phyloP scores from a whole-genome alignment of 2,329 filamentous ascomycete genomes.

The Aspergillus sp. region DNA sequence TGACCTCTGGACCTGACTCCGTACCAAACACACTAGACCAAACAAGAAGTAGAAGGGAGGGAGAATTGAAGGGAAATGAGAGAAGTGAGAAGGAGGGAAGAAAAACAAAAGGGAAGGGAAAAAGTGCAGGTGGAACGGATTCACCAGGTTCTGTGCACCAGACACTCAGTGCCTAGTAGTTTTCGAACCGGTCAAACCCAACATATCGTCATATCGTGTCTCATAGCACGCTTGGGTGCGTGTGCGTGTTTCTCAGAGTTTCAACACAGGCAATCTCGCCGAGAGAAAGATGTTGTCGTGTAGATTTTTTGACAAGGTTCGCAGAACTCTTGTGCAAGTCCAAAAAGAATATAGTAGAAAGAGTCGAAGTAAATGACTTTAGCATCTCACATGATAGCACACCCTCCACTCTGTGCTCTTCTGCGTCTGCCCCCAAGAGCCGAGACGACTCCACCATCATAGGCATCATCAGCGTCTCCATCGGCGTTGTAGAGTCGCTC shows the following conservation, averaged over 20 bases:
- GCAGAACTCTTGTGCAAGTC: conserved; percentile 4
- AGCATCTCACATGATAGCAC: conserved; percentile 58
- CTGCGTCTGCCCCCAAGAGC: conserved; percentile 50
- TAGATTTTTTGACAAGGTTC: conserved; percentile 1
- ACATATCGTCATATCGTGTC: conserved; percentile 6
- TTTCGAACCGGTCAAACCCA: not conserved
- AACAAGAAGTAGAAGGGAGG: conserved; percentile 1
- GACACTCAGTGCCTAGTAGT: not conserved
- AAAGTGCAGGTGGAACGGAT: not conserved
- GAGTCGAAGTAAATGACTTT: not conserved
- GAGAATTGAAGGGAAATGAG: conserved; percentile 1
- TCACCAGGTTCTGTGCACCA: not conserved
- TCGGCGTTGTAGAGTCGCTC: conserved; percentile 76
- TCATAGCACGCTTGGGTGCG: not conserved
- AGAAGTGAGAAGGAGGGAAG: conserved; percentile 1
- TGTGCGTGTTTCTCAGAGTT: no score
- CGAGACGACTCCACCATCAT: conserved; percentile 27
- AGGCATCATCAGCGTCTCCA: conserved; percentile 58
- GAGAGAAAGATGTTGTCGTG: no score
- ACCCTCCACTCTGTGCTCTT: conserved; percentile 61
- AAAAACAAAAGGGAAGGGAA: conserved; percentile 1
- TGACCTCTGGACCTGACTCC: not conserved
- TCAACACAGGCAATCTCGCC: no score
- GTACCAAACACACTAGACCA: not conserved
- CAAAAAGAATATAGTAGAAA: not conserved